A percentile compares a stretch with the other conserved stretches of the same genome.
These are phyloP conservation scores for Fusarium sp. DNA, from an alignment of 2,329 filamentous ascomycete genomes.

Conservation along the genomic window DNA sequence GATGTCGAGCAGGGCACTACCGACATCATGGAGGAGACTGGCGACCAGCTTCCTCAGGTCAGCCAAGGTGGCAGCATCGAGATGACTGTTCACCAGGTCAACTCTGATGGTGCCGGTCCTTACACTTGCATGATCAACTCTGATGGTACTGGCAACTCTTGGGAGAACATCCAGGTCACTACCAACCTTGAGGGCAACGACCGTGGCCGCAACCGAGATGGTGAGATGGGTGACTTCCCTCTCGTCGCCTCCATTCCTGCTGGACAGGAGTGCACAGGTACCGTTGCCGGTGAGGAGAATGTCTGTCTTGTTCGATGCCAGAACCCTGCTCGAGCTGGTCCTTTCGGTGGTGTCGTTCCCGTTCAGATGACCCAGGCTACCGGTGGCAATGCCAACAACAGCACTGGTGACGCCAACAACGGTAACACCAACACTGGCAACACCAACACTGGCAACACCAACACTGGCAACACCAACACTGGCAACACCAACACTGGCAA, in stretches of 20 bases:
- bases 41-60: conserved; percentile 68
- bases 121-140: conserved; percentile 73
- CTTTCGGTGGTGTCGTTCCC: background rate
- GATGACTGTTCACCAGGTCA: conserved; percentile 63
- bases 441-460: fast-evolving
- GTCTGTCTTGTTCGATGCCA: conserved; percentile 21
- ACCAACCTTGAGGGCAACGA: conserved; percentile 10
- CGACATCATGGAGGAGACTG: conserved; percentile 67
- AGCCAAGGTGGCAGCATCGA: conserved; percentile 64
- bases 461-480: background rate
- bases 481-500: background rate
- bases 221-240: conserved; percentile 1
- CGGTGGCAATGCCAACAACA: background rate
- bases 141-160: conserved; percentile 58
- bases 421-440: background rate
- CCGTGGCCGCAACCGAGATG: conserved; percentile 11
- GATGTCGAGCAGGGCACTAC: conserved; percentile 3
- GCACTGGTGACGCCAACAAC: background rate
- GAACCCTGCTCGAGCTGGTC: conserved; percentile 9
- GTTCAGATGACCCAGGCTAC: background rate
- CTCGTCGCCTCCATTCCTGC: conserved; percentile 16
- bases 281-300: conserved; percentile 12
- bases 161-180: conserved; percentile 1
- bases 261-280: conserved; percentile 2
- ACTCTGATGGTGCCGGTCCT: conserved; percentile 55